Evolutionary conservation across 495 filamentous ascomycete genomes (phyloP).

Genomic region (Penicillium lividum): DNA sequence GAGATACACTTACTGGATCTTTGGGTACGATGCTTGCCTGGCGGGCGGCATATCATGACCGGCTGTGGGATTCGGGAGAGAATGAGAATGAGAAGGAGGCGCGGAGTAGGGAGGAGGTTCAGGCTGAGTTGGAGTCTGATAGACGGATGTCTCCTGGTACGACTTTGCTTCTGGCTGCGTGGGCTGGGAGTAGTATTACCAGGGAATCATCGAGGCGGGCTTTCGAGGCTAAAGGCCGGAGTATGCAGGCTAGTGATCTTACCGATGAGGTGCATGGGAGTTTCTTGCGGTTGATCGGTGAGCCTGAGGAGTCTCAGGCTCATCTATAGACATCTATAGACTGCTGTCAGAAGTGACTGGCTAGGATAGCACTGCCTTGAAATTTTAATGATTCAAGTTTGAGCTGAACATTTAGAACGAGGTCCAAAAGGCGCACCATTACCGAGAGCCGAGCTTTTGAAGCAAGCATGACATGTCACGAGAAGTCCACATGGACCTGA

Average conservation of each 20-base stretch:
- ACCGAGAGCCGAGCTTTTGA: neutral
- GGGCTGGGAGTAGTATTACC: conserved; percentile 83
- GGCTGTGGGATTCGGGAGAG: conserved; percentile 70
- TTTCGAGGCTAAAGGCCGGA: conserved; percentile 82
- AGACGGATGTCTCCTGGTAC: conserved; percentile 56
- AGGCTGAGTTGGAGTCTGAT: conserved; percentile 45
- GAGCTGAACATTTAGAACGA: no score
- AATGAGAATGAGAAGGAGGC: conserved; percentile 44
- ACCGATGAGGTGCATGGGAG: conserved; percentile 86
- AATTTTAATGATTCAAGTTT: no score
- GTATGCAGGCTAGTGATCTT: conserved; percentile 91
- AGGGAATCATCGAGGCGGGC: conserved; percentile 89
- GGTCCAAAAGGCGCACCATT: neutral
- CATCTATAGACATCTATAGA: conserved; percentile 24
- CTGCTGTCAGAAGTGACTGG: no score
- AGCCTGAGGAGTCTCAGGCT: conserved; percentile 50
- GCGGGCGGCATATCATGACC: conserved; percentile 80
- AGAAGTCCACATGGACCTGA: neutral
- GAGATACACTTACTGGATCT: conserved; percentile 90
- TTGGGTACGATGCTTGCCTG: conserved; percentile 87
- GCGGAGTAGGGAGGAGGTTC: conserved; percentile 39
- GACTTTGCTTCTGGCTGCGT: conserved; percentile 75
- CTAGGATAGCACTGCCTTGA: no score
- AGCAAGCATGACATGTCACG: neutral
- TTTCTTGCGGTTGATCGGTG: conserved; percentile 74